These are phyloP conservation scores for Penicillium nordicum DNA, from an alignment of 2,329 filamentous ascomycete species.

Conservation along the genomic window DNA sequence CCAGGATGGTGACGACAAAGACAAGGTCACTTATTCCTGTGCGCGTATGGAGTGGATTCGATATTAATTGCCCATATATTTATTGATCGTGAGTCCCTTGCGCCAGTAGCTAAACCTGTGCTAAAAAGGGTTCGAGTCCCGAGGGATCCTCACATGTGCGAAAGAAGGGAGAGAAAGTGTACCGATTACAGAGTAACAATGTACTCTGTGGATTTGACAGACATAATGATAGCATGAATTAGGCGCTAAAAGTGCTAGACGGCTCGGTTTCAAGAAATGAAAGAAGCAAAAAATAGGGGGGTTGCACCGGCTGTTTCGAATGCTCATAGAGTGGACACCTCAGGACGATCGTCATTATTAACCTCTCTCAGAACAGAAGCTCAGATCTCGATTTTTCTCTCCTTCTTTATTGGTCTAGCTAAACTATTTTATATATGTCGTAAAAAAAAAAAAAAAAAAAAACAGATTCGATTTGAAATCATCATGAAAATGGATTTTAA, in stretches of 20 bases:
- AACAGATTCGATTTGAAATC: neutral
- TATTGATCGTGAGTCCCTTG: constrained; percentile 5
- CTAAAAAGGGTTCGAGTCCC: constrained; percentile 21
- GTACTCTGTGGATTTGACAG: neutral
- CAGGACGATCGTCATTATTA: constrained; percentile 24
- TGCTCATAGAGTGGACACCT: constrained; percentile 21
- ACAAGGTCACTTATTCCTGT: neutral
- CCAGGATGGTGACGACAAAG: neutral
- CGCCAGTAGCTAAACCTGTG: constrained; percentile 12
- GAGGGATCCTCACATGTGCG: constrained; percentile 18
- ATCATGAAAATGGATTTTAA: neutral
- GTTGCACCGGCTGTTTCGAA: constrained; percentile 22
- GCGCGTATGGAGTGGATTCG: neutral
- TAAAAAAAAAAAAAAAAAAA: neutral
- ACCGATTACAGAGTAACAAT: neutral
- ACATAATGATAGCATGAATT: neutral
- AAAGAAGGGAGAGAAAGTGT: constrained; percentile 3
- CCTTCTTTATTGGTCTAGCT: neutral
- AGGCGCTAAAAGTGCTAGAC: neutral
- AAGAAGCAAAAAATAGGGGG: constrained; percentile 6
- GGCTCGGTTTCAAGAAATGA: constrained; percentile 12
- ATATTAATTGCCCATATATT: constrained; percentile 5
- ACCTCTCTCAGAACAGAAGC: neutral
- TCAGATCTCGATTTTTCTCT: neutral
- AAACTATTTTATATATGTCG: neutral